phyloP scores from a whole-genome alignment of 2,329 filamentous ascomycete genomes.

The Aplosporella prunicola region DNA sequence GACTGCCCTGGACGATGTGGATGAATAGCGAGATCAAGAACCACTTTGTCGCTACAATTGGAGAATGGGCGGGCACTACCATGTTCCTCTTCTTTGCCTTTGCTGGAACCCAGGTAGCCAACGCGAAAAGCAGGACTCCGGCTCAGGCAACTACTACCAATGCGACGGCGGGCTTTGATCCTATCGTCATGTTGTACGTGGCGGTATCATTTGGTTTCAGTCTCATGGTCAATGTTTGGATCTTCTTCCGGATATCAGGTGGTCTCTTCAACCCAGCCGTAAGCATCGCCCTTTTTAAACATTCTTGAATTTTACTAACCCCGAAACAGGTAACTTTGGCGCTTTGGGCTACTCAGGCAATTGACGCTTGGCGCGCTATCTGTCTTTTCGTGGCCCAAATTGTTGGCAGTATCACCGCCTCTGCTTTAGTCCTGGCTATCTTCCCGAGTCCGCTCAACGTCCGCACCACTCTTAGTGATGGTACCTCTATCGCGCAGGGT shows the following conservation, averaged over 20 bases:
- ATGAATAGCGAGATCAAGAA: constrained; percentile 29
- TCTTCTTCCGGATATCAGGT: constrained; percentile 31
- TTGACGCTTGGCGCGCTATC: constrained; percentile 18
- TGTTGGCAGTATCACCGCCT: constrained; percentile 7
- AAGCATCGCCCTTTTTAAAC: constrained; percentile 23
- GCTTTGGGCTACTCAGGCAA: constrained; percentile 26
- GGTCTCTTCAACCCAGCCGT: constrained; percentile 33
- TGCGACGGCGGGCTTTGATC: constrained; percentile 36
- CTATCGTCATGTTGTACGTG: constrained; percentile 31
- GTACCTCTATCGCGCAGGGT: constrained; percentile 24
- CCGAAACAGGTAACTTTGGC: constrained; percentile 26
- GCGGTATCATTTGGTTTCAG: constrained; percentile 30
- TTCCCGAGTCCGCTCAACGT: constrained; percentile 22
- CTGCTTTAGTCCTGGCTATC: constrained; percentile 24
- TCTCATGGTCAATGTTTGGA: constrained; percentile 33
- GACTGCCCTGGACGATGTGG: constrained; percentile 28
- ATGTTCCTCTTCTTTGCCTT: constrained; percentile 19
- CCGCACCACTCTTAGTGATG: constrained; percentile 25
- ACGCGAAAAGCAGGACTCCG: constrained; percentile 26
- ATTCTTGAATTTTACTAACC: constrained; percentile 13
- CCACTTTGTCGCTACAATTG: constrained; percentile 12
- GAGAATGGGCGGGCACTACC: constrained; percentile 10
- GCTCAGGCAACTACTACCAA: constrained; percentile 33
- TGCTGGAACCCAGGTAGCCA: constrained; percentile 37
- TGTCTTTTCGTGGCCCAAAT: constrained; percentile 30